Base-by-base conservation (phyloP, 192 early-diverging fungal genomes). In the Coemansia sp. region DNA sequence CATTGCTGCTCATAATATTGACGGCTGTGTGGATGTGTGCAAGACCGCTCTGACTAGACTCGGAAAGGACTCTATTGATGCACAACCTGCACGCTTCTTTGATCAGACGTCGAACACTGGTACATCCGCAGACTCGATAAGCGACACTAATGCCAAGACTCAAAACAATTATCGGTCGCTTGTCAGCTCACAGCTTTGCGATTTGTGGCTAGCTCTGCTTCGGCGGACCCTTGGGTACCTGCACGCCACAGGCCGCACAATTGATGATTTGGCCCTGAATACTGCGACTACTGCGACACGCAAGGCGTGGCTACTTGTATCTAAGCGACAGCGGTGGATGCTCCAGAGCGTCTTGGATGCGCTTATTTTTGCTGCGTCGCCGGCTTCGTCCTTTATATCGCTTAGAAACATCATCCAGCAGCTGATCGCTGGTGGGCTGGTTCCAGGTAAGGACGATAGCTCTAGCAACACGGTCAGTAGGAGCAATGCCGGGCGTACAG, bases 291-390 rank as follows among this genome's bases (percentile, higher is more conserved):
- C 55, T 8, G 51, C 25, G 39, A 70, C 64, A 17, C 73, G 66
- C 20, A 65, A 66, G 56, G 78, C 78, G 36, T 73, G 70, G 73
- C 70, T 61, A 60, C 57, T 81, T 23, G 70, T 81, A 25, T 67
- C 70, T 7, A 75, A 70, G 67, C 73, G 73, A 9, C 73, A 81
- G 67, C 69, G 78, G 52, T 81, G 78, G 78, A 81, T 81, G 78
- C 65, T 82, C 23, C 80, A 82, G 27, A 59, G 64, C 21, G 69
- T 74, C 10, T 68, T 82, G 39, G 80, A 82, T 62, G 80, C 72
- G 30, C 68, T 82, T 10, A 82, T 82, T 19, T 77, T 64, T 55
- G 75, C 66, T 1, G 75, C 80, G 22, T 82, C 80, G 61, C 72
- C 80, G 0, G 71, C 80, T 0, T 68, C 74, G 9, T 77, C 74